phyloP scores from a whole-genome alignment of 345 rosid genomes.

The Eucalyptus regnans region DNA sequence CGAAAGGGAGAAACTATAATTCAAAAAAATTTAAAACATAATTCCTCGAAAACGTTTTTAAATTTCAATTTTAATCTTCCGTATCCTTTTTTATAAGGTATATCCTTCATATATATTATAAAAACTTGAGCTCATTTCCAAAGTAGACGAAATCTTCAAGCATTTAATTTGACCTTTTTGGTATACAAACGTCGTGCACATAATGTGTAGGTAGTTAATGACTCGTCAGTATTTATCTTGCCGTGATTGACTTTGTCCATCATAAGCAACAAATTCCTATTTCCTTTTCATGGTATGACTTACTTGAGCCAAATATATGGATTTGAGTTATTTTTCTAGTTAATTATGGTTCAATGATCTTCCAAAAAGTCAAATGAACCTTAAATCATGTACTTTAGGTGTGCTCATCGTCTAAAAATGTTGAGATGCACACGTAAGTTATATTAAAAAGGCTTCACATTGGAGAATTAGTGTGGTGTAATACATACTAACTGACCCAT shows the following conservation, averaged over 20 bases:
- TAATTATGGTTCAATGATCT: neutral
- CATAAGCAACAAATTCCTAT: neutral
- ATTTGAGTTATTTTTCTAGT: neutral
- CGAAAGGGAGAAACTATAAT: neutral
- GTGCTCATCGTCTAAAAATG: neutral
- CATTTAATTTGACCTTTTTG: neutral
- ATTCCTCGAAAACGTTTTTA: neutral
- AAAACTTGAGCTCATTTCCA: neutral
- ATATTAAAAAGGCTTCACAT: neutral
- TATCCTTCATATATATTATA: neutral
- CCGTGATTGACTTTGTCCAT: neutral
- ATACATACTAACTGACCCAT: neutral
- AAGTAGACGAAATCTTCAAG: neutral
- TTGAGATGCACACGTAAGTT: neutral
- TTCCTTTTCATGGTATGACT: neutral
- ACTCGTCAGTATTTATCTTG: neutral
- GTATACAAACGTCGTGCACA: fast-evolving
- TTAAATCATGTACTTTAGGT: neutral
- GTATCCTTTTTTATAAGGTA: neutral
- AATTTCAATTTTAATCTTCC: neutral
- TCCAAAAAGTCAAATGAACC: neutral
- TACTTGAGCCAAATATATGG: neutral
- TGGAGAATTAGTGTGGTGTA: neutral
- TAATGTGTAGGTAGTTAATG: neutral
- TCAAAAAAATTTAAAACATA: neutral